phyloP scores from a whole-genome alignment of 805 yeast genomes.

The Monosporozyma unispora region DNA sequence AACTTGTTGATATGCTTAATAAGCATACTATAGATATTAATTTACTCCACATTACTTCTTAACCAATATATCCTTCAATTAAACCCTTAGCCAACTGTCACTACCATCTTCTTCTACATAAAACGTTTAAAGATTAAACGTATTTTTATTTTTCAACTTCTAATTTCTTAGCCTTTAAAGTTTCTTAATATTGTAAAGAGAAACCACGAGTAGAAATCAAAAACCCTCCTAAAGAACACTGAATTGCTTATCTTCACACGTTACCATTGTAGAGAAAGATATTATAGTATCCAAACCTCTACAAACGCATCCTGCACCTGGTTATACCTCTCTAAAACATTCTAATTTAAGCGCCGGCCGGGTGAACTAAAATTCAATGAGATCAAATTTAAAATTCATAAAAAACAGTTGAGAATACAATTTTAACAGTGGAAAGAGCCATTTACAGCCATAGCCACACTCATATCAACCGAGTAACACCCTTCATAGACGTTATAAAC shows the following conservation, averaged over 20 bases:
- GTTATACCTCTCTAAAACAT: too few relatives aligned
- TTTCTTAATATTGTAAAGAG: too few relatives aligned
- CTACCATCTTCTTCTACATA: too few relatives aligned
- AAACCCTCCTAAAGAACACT: too few relatives aligned
- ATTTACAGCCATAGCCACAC: neutral
- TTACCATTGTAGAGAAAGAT: too few relatives aligned
- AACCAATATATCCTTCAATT: too few relatives aligned
- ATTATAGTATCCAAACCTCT: too few relatives aligned
- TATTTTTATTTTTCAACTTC: neutral
- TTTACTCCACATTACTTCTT: neutral
- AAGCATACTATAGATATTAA: neutral
- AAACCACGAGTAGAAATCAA: too few relatives aligned
- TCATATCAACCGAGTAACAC: neutral
- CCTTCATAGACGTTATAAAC: neutral
- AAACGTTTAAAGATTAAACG: too few relatives aligned
- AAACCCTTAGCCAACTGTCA: too few relatives aligned
- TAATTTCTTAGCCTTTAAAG: neutral
- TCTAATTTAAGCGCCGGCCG: neutral
- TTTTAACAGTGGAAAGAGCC: neutral
- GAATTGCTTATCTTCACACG: too few relatives aligned
- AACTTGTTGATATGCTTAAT: neutral
- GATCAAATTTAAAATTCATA: neutral
- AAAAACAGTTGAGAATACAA: neutral
- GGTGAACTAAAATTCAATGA: neutral
- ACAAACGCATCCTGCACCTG: too few relatives aligned